Percentiles rank a stretch among this genome's conserved stretches.
Evolutionary conservation across 139 green algal genomes (phyloP).

Genomic region (Pleodorina starrii): DNA sequence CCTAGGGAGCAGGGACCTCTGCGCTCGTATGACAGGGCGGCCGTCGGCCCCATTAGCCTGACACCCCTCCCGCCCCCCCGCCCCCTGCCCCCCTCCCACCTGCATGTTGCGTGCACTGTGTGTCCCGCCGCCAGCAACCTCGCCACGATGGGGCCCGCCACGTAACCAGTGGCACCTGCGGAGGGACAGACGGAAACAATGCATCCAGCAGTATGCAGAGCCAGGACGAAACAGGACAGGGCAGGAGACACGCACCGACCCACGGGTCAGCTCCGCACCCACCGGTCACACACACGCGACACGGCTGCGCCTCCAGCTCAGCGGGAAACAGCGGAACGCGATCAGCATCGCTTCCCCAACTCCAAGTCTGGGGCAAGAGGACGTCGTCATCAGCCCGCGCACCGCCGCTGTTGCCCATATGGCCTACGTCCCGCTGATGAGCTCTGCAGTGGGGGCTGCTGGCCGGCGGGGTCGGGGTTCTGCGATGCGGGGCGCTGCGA

Average conservation of each 20-base stretch:
- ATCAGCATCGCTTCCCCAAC: background rate
- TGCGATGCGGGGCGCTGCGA: too few species aligned
- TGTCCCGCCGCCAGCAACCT: slow-evolving; percentile 69
- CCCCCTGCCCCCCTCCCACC: slow-evolving; percentile 26
- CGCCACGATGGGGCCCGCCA: slow-evolving; percentile 5
- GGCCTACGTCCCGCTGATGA: too few species aligned
- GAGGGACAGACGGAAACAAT: background rate
- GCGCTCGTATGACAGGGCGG: background rate
- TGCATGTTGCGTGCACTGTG: slow-evolving; percentile 59
- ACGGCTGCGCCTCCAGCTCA: background rate
- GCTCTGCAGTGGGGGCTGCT: too few species aligned
- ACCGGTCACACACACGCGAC: slow-evolving; percentile 15
- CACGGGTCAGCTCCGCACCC: background rate
- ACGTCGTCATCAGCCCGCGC: background rate
- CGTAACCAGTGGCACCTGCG: slow-evolving; percentile 40
- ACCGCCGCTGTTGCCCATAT: too few species aligned
- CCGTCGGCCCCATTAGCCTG: too few species aligned
- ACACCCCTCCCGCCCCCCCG: background rate
- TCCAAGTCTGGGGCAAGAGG: background rate
- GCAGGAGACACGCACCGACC: background rate
- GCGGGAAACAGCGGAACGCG: background rate
- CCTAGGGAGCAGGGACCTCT: background rate
- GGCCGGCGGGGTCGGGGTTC: too few species aligned
- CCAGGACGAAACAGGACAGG: background rate
- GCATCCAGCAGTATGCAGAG: background rate